A percentile compares a stretch with the other conserved stretches of the same genome.
Conservation (phyloP, 805 yeast species). For the Henningerozyma blattae region DNA sequence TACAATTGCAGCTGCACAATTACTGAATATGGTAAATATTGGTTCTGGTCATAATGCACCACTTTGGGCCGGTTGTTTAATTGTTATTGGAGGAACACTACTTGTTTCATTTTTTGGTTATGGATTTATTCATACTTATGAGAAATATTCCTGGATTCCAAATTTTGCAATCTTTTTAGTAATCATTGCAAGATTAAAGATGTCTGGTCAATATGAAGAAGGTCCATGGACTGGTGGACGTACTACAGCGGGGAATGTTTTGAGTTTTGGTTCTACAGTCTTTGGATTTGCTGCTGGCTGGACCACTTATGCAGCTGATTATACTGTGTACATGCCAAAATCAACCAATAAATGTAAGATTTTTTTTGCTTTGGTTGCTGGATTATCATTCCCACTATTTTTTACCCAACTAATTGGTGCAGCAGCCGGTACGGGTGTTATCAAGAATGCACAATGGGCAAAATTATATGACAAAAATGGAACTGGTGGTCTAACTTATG, state of each 20-base stretch:
- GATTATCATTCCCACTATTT: conserved; percentile 55
- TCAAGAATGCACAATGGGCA: conserved; percentile 33
- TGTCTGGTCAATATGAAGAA: conserved; percentile 48
- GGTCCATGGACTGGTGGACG: conserved; percentile 43
- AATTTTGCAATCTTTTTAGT: conserved; percentile 61
- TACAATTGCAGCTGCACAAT: conserved; percentile 79
- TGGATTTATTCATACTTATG: conserved; percentile 67
- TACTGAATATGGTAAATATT: conserved; percentile 62
- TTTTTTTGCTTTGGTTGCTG: conserved; percentile 51
- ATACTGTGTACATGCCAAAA: conserved; percentile 75
- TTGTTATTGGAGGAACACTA: conserved; percentile 56
- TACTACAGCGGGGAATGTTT: conserved; percentile 60
- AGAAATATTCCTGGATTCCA: conserved; percentile 84
- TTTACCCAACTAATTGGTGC: conserved; percentile 78
- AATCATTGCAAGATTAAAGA: conserved; percentile 65
- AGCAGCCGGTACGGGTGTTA: conserved; percentile 64
- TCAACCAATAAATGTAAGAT: conserved; percentile 46
- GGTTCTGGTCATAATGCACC: conserved; percentile 42
- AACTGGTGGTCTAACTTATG: conserved; percentile 76
- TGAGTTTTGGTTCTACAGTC: conserved; percentile 72
- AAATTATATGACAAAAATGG: conserved; percentile 40
- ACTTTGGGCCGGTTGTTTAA: conserved; percentile 82
- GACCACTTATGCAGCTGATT: conserved; percentile 88
- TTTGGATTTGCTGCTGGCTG: conserved; percentile 92
- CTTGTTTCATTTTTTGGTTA: conserved; percentile 76